phyloP scores from a whole-genome alignment of 1,139 yeast species.

The Blastobotrys elegans region DNA sequence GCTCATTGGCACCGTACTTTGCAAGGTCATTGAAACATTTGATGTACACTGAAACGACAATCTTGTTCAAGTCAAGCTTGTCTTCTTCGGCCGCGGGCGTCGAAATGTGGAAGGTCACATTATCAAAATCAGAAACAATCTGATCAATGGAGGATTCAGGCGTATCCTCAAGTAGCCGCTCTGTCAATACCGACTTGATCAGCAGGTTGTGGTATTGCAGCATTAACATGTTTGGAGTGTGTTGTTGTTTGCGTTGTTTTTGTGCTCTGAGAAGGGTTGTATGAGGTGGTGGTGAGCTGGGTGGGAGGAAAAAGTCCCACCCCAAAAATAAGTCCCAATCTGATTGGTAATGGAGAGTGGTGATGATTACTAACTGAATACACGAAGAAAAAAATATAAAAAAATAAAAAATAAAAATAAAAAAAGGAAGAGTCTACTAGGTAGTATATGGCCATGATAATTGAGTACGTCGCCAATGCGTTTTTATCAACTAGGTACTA shows the following conservation, averaged over 20 bases:
- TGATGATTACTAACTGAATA: too few relatives aligned
- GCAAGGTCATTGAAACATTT: conserved; percentile 72
- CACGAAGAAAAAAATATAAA: too few relatives aligned
- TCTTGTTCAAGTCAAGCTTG: conserved; percentile 28
- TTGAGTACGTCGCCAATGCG: too few relatives aligned
- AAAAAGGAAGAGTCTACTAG: too few relatives aligned
- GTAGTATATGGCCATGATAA: too few relatives aligned
- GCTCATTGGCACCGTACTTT: conserved; percentile 52
- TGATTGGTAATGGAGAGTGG: too few relatives aligned
- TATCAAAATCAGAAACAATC: conserved; percentile 89
- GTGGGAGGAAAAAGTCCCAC: not conserved
- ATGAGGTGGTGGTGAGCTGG: conserved; percentile 1
- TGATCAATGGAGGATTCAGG: conserved; percentile 71
- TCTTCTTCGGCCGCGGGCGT: conserved; percentile 64
- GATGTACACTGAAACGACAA: conserved; percentile 65
- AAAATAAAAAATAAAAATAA: too few relatives aligned
- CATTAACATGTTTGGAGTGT: conserved; percentile 31
- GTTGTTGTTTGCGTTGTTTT: not conserved
- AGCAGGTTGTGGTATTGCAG: conserved; percentile 42
- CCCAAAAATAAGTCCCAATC: too few relatives aligned
- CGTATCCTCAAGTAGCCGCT: conserved; percentile 38
- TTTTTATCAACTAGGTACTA: too few relatives aligned
- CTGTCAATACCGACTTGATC: conserved; percentile 39
- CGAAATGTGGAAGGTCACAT: conserved; percentile 87
- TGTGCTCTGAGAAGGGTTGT: not conserved